Conservation (phyloP, 1,139 yeast species). For the Torulaspora globosa region DNA sequence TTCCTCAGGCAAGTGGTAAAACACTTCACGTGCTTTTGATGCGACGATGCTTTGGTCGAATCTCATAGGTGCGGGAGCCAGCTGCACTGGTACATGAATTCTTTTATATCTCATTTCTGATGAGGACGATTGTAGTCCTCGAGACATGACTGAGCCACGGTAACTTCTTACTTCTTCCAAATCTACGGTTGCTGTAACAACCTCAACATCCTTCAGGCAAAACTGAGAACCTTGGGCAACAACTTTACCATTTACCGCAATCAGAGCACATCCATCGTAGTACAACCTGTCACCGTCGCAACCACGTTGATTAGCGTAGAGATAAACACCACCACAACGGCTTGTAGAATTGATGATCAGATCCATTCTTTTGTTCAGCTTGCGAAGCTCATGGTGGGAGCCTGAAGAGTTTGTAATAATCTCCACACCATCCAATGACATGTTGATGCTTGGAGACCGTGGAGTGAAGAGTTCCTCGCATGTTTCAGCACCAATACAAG, state of each 20-base stretch:
- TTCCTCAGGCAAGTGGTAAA: constrained; percentile 81
- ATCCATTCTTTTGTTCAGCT: constrained; percentile 75
- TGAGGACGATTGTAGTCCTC: constrained; percentile 67
- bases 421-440: constrained; percentile 95
- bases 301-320: constrained; percentile 92
- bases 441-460: constrained; percentile 84
- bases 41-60: constrained; percentile 69
- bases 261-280: constrained; percentile 95
- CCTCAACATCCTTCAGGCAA: constrained; percentile 86
- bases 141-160: constrained; percentile 65
- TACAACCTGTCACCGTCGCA: constrained; percentile 97
- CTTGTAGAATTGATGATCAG: constrained; percentile 88
- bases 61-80: constrained; percentile 53
- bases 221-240: constrained; percentile 94
- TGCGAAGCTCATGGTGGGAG: constrained; percentile 91
- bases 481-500: constrained; percentile 91
- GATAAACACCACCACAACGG: constrained; percentile 92
- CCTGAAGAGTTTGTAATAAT: constrained; percentile 94
- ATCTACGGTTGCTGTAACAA: constrained; percentile 87
- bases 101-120: constrained; percentile 53
- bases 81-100: constrained; percentile 56
- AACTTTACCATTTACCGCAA: constrained; percentile 84
- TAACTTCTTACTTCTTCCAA: constrained; percentile 85
- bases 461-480: constrained; percentile 98
- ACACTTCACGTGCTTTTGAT: constrained; percentile 46